A percentile compares a stretch with the other conserved stretches of the same genome.
phyloP scores from a whole-genome alignment of 2,329 filamentous ascomycete genomes.

The Aspergillus carbonarius region DNA sequence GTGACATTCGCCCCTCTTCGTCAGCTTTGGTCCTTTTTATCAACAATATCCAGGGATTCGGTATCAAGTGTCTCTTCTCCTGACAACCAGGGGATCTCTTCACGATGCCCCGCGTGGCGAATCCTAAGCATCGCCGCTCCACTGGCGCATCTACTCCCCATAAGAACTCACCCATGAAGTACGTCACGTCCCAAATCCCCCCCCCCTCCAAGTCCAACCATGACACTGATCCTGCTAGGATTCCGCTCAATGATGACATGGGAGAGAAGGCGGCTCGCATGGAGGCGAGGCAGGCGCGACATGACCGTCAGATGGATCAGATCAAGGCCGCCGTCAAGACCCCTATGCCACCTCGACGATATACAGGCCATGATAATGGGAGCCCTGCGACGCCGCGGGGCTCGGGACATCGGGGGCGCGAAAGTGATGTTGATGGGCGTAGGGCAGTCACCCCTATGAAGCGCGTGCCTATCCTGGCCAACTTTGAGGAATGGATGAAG shows the following conservation, averaged over 20 bases:
- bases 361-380: conserved; percentile 36
- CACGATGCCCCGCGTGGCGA: conserved; percentile 58
- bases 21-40: not conserved
- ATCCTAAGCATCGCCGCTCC: conserved; percentile 47
- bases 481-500: conserved; percentile 99
- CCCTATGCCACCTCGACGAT: conserved; percentile 42
- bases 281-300: conserved; percentile 81
- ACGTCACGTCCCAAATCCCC: conserved; percentile 19
- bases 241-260: conserved; percentile 93
- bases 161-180: conserved; percentile 54
- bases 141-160: conserved; percentile 52
- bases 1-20: not conserved
- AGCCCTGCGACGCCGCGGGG: conserved; percentile 53
- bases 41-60: too few species aligned
- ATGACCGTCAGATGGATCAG: conserved; percentile 89
- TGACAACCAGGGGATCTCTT: conserved; percentile 10
- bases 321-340: conserved; percentile 70
- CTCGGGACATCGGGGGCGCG: conserved; percentile 35
- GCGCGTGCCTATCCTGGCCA: conserved; percentile 89
- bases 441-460: conserved; percentile 90
- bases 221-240: conserved; percentile 53
- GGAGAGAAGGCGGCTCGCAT: conserved; percentile 86
- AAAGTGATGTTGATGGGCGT: conserved; percentile 59
- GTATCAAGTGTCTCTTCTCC: too few species aligned
- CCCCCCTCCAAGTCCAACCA: not conserved